These are phyloP conservation scores for Blastocystis hominis DNA, from an alignment of 352 stramenopile species.

Conservation along the genomic window DNA sequence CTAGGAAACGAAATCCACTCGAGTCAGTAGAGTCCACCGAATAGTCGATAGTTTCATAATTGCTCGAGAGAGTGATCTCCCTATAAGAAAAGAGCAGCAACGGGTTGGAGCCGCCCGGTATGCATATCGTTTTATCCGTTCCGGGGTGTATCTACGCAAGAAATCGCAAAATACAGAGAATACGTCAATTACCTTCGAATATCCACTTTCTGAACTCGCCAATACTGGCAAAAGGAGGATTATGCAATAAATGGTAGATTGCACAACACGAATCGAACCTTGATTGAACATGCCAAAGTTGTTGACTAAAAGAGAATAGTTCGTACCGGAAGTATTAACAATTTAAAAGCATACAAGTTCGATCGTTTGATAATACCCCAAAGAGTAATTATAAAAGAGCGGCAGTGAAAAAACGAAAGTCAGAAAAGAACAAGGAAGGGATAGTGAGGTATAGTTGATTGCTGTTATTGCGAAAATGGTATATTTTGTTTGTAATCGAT, in stretches of 20 bases:
- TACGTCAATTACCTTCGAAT: not conserved
- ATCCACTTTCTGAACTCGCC: not conserved
- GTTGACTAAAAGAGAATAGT: no score
- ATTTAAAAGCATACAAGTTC: no score
- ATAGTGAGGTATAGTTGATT: no score
- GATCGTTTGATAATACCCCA: no score
- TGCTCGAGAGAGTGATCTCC: conserved; percentile 6
- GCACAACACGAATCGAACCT: not conserved
- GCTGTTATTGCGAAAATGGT: not conserved
- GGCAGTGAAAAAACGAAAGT: no score
- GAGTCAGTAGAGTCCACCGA: not conserved
- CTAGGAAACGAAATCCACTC: not conserved
- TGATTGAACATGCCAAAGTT: not conserved
- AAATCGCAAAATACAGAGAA: not conserved
- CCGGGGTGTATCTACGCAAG: not conserved
- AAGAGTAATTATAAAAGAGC: no score
- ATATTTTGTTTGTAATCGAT: conserved; percentile 56
- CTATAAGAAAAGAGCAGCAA: conserved; percentile 45
- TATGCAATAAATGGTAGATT: not conserved
- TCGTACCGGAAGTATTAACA: no score
- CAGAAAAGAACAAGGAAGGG: no score
- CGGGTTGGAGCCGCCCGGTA: not conserved
- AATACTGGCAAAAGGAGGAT: not conserved
- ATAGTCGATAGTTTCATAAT: not conserved
- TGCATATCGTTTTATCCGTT: conserved; percentile 12